phyloP scores from a whole-genome alignment of 2,329 filamentous ascomycete species.

The Penicillium sp. region DNA sequence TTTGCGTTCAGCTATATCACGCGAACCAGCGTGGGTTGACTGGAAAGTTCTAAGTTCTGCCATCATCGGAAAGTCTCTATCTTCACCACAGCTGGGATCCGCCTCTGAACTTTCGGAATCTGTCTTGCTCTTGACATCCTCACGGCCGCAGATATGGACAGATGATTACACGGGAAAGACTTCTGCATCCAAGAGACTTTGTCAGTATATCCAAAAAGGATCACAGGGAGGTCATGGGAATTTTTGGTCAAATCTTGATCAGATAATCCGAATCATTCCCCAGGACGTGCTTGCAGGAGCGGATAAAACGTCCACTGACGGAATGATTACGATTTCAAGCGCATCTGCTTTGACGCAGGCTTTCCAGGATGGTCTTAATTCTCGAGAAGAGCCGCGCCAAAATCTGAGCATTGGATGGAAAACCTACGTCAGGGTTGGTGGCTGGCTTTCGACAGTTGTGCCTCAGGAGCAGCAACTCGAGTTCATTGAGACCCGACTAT shows the following conservation, averaged over 20 bases:
- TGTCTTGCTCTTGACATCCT: constrained; percentile 66
- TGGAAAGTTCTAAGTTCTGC: constrained; percentile 69
- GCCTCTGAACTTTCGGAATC: constrained; percentile 70
- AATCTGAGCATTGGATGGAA: constrained; percentile 73
- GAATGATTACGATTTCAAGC: constrained; percentile 49
- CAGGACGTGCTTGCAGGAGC: constrained; percentile 47
- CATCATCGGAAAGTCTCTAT: constrained; percentile 76
- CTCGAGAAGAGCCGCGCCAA: constrained; percentile 72
- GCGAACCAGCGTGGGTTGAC: constrained; percentile 53
- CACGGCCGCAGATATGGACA: constrained; percentile 74
- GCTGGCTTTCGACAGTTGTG: constrained; percentile 56
- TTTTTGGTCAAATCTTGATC: constrained; percentile 73
- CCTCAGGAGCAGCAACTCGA: constrained; percentile 52
- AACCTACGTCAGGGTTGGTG: constrained; percentile 69
- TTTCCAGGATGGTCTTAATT: constrained; percentile 70
- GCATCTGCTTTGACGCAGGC: constrained; percentile 66
- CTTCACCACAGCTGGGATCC: constrained; percentile 73
- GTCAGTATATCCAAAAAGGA: constrained; percentile 76
- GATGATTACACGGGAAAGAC: constrained; percentile 63
- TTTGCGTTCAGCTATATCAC: constrained; percentile 54
- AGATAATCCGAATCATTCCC: constrained; percentile 64
- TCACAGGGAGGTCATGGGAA: constrained; percentile 74
- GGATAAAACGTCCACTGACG: constrained; percentile 29
- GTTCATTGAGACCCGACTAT: constrained; percentile 53
- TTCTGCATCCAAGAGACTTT: constrained; percentile 61